Conservation (phyloP, 306 rosid species). For the Cucurbita pepo region DNA sequence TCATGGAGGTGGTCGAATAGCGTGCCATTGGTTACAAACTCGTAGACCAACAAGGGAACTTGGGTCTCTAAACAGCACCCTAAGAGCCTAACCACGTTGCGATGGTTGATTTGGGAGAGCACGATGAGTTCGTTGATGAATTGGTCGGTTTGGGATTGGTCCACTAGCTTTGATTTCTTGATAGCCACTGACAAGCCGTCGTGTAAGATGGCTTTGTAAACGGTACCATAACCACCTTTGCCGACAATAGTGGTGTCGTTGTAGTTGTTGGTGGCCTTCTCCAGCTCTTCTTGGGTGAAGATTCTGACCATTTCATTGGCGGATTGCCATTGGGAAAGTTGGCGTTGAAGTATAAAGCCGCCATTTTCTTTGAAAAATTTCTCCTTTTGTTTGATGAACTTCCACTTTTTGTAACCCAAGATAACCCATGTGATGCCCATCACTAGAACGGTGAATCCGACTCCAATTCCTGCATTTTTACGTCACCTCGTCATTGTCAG, state of each 20-base stretch:
- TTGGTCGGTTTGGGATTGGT: slow-evolving; percentile 18
- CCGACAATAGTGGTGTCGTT: slow-evolving; percentile 17
- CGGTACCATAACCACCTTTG: slow-evolving; percentile 22
- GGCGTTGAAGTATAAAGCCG: slow-evolving; percentile 15
- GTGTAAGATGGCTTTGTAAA: slow-evolving; percentile 13
- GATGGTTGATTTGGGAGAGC: slow-evolving; percentile 31
- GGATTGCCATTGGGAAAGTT: slow-evolving; percentile 5
- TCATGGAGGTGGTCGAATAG: slow-evolving; percentile 16
- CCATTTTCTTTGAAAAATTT: slow-evolving; percentile 25
- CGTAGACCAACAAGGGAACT: slow-evolving; percentile 34
- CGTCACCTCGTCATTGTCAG: too few relatives aligned
- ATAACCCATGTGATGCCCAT: slow-evolving; percentile 11
- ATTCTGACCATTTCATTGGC: slow-evolving; percentile 1
- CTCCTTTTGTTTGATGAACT: slow-evolving; percentile 13
- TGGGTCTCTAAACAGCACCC: slow-evolving; percentile 35
- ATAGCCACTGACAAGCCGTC: slow-evolving; percentile 12
- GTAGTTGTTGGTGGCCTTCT: slow-evolving; percentile 26
- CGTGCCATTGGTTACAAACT: slow-evolving; percentile 21
- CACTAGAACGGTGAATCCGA: slow-evolving; percentile 1
- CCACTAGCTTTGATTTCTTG: slow-evolving; percentile 21
- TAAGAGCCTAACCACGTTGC: slow-evolving; percentile 28
- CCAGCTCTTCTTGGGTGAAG: slow-evolving; percentile 8
- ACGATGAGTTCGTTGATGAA: slow-evolving; percentile 31
- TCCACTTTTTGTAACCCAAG: slow-evolving; percentile 16
- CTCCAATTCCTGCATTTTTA: not conserved